phyloP scores from a whole-genome alignment of 2,329 filamentous ascomycete species.

The Clonostachys solani region DNA sequence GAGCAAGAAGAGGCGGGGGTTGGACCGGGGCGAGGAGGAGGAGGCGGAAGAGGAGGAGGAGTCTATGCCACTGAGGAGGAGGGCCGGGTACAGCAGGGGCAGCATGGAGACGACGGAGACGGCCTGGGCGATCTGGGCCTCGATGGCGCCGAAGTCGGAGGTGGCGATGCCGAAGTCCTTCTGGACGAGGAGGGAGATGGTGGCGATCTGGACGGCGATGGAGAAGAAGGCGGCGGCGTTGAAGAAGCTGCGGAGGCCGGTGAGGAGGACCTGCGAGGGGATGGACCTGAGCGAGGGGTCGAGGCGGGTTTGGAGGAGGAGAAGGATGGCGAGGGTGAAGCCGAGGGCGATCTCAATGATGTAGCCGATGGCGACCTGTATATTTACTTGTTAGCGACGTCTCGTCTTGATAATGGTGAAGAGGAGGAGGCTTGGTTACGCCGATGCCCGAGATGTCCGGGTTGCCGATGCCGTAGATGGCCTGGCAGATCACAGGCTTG shows the following conservation, averaged over 20 bases:
- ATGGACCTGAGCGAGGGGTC: too few relatives aligned
- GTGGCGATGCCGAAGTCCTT: slow-evolving; percentile 15
- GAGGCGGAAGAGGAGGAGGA: neutral
- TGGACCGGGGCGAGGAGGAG: neutral
- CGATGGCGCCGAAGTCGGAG: slow-evolving; percentile 11
- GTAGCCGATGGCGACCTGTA: neutral
- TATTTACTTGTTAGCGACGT: neutral
- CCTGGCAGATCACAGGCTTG: slow-evolving; percentile 8
- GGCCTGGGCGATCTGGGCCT: slow-evolving; percentile 11
- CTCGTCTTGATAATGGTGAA: slow-evolving; percentile 1
- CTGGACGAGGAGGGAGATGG: slow-evolving; percentile 9
- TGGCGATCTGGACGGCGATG: slow-evolving; percentile 11
- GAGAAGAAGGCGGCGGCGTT: slow-evolving; percentile 13
- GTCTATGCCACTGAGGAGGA: slow-evolving; percentile 4
- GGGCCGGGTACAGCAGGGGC: slow-evolving; percentile 12
- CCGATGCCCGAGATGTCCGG: slow-evolving; percentile 14
- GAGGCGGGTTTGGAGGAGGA: neutral
- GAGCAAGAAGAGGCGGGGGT: neutral
- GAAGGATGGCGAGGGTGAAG: neutral
- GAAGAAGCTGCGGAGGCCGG: slow-evolving; percentile 5
- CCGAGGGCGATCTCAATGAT: neutral
- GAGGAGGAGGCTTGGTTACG: slow-evolving; percentile 1
- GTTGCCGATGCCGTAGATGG: slow-evolving; percentile 10
- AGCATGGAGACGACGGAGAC: slow-evolving; percentile 13
- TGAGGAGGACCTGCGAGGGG: neutral